Evolutionary conservation across 1,284 basidiomycete species (phyloP).

Genomic region (Cutaneotrichosporon dermatis): DNA sequence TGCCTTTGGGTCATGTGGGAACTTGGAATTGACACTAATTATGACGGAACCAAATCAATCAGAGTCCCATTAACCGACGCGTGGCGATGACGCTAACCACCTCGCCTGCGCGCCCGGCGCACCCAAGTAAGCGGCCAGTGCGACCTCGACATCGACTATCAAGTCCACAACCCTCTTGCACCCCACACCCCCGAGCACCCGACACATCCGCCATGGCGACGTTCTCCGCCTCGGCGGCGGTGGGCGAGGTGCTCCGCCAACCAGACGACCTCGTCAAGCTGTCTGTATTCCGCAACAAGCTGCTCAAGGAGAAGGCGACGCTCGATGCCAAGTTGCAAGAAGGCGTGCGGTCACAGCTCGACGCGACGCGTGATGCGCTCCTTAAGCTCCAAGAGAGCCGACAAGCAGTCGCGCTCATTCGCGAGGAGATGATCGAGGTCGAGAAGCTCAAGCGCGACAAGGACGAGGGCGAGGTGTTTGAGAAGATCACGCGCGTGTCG

Average conservation of each 20-base stretch:
- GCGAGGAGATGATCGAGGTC: conserved; percentile 86
- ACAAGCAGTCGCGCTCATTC: conserved; percentile 75
- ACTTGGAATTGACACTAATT: too few species aligned
- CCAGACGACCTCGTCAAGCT: conserved; percentile 94
- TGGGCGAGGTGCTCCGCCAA: conserved; percentile 72
- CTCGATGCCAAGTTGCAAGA: conserved; percentile 87
- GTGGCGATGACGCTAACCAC: too few species aligned
- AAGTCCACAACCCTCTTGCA: neutral
- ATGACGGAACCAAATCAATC: too few species aligned
- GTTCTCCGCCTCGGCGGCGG: conserved; percentile 34
- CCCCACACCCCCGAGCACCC: conserved; percentile 9
- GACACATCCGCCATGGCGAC: conserved; percentile 22
- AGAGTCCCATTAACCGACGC: too few species aligned
- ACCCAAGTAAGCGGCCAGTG: too few species aligned
- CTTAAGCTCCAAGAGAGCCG: conserved; percentile 77
- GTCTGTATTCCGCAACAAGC: conserved; percentile 80
- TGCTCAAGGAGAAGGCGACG: conserved; percentile 94
- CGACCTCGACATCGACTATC: too few species aligned
- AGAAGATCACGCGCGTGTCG: conserved; percentile 89
- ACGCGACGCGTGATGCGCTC: conserved; percentile 84
- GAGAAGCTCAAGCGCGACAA: conserved; percentile 62
- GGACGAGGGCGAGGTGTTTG: conserved; percentile 57
- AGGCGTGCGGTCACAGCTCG: conserved; percentile 90
- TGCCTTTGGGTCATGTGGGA: too few species aligned
- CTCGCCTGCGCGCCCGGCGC: too few species aligned